Conservation (phyloP, 768 basidiomycete species). For the Phlegmacium glaucopus region DNA sequence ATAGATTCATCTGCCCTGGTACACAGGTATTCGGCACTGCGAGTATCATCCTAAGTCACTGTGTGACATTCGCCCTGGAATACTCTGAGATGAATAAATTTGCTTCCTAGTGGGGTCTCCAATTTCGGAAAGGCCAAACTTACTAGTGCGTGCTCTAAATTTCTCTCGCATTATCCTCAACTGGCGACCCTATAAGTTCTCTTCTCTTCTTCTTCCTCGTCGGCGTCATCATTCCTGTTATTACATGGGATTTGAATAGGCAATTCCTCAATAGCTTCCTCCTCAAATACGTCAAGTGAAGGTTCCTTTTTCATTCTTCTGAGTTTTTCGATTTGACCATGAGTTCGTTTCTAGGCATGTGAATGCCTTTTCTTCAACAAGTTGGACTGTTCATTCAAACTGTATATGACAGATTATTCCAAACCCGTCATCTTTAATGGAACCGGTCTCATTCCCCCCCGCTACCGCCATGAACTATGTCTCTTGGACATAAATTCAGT, state of each 20-base stretch:
- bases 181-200: conserved; percentile 26
- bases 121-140: conserved; percentile 51
- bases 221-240: conserved; percentile 59
- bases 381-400: neutral
- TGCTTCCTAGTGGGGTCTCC: conserved; percentile 36
- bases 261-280: conserved; percentile 57
- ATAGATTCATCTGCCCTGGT: conserved; percentile 67
- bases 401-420: neutral
- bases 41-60: conserved; percentile 39
- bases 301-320: too few relatives aligned
- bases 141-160: conserved; percentile 54
- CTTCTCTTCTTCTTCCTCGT: conserved; percentile 69
- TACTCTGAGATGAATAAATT: too few relatives aligned
- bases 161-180: neutral
- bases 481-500: too few relatives aligned
- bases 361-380: conserved; percentile 1
- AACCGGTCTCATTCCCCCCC: too few relatives aligned
- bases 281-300: conserved; percentile 66
- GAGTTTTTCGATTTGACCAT: too few relatives aligned
- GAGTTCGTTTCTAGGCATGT: conserved; percentile 25
- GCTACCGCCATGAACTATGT: too few relatives aligned
- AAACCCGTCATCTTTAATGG: too few relatives aligned
- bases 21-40: conserved; percentile 61
- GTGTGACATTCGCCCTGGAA: too few relatives aligned
- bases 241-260: conserved; percentile 56